A percentile compares a stretch with the other conserved stretches of the same genome.
Conservation (phyloP, 306 rosid genomes). For the Hippophae gyantsensis region DNA sequence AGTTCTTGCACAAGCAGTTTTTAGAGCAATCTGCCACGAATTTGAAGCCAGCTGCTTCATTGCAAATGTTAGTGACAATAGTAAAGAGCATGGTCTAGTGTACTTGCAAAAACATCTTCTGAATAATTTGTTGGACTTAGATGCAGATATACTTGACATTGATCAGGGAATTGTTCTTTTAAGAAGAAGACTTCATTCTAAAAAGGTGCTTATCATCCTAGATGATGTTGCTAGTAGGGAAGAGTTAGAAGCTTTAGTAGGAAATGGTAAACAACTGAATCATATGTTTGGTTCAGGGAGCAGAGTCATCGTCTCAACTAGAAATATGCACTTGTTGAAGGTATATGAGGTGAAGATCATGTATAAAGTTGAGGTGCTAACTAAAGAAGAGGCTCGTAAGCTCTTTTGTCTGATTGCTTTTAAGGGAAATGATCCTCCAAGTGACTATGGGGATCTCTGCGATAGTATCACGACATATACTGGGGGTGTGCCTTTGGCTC, state of each 20-base stretch:
- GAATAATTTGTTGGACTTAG: not conserved
- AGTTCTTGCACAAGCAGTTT: too few relatives aligned
- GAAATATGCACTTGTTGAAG: not conserved
- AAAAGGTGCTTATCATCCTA: too few relatives aligned
- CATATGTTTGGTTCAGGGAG: not conserved
- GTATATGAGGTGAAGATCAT: not conserved
- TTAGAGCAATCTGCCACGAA: too few relatives aligned
- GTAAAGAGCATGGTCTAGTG: too few relatives aligned
- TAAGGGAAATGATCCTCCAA: not conserved
- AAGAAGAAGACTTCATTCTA: too few relatives aligned
- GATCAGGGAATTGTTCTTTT: not conserved
- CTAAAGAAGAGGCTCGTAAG: not conserved
- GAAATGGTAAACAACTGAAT: not conserved
- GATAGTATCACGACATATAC: not conserved
- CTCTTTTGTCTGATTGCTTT: not conserved
- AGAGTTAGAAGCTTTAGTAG: not conserved
- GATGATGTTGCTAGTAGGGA: not conserved
- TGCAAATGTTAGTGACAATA: too few relatives aligned
- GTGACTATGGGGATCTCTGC: not conserved
- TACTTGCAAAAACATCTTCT: too few relatives aligned
- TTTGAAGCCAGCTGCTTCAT: too few relatives aligned
- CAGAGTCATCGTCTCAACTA: not conserved
- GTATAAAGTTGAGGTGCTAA: too few relatives aligned
- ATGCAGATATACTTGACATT: not conserved
- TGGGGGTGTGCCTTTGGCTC: slow-evolving; percentile 18